A percentile compares a stretch with the other conserved stretches of the same genome.
Evolutionary conservation across 805 yeast species (phyloP).

Genomic region (Ascoidea tarda): DNA sequence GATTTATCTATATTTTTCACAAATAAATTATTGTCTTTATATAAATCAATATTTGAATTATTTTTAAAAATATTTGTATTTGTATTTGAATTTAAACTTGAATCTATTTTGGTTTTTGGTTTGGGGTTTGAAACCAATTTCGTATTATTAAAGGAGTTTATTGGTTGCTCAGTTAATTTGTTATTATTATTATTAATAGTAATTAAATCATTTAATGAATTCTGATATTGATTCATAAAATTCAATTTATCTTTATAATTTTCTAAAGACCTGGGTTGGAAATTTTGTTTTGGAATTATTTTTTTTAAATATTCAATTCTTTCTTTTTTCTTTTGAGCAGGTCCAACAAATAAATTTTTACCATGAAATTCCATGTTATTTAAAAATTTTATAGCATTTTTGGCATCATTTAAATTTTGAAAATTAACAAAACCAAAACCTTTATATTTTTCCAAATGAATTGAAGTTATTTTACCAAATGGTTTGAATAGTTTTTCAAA

Average conservation of each 20-base stretch:
- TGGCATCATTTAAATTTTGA: slow-evolving; percentile 50
- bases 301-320: slow-evolving; percentile 90
- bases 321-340: slow-evolving; percentile 98
- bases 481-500: slow-evolving; percentile 25
- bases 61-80: background rate
- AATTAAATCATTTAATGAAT: no score
- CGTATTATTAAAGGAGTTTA: background rate
- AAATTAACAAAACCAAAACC: slow-evolving; percentile 80
- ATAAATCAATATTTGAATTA: background rate
- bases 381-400: slow-evolving; percentile 67
- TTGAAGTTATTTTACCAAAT: slow-evolving; percentile 38
- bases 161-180: background rate
- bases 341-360: slow-evolving; percentile 83
- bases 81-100: background rate
- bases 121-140: background rate
- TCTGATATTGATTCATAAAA: no score
- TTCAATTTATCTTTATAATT: no score
- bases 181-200: no score
- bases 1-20: background rate
- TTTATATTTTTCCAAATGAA: slow-evolving; percentile 34
- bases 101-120: background rate
- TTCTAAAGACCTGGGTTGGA: no score
- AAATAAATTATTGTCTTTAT: background rate
- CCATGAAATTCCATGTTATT: slow-evolving; percentile 80
- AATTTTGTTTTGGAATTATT: slow-evolving; percentile 17